Base-by-base conservation (phyloP, 2,329 filamentous ascomycete genomes). In the Zymoseptoria passerinii region DNA sequence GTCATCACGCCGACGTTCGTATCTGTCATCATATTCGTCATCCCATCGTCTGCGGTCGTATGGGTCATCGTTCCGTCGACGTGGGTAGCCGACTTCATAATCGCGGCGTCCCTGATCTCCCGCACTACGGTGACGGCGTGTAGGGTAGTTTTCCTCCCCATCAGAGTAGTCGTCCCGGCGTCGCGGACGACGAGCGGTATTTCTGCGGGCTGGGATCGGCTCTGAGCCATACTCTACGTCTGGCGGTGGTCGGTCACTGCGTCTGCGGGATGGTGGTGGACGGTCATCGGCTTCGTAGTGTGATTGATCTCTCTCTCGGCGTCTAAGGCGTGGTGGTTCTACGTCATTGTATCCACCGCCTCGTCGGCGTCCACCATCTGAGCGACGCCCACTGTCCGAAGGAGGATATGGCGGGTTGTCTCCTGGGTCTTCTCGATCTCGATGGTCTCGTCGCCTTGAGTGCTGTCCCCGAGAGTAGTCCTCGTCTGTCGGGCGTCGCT, bases 181-280 rank as follows among this genome's bases (percentile, higher is more conserved):
- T n/a, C 61, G 61, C 28, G 66, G 62, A 7, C 62, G 56, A 10
- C 61, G 57, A 13, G 68, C 65, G 18, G 64, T 67, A 52, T 65
- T 61, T 50, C 67, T 61, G 13, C 65, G 64, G 19, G 62, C 62
- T 27, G 67, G 63, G 19, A 70, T 64, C 1, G 68, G 68, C 9
- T 66, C 67, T 8, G 65, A 65, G 29, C 68, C 68, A 48, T 70
- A 70, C 52, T 70, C 67, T 35, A 70, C 63, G 7, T 29, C 55
- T 52, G 58, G 53, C 18, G 63, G 58, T 44, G 62, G 59, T 56
- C 59, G 61, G 9, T 56, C 54, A 49, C 64, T 64, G 9, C 64
- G 58, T 58, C 66, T 59, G 53, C 67, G 61, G 23, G 65, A 23
- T 23, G 2, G 67, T 19, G 66, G 64, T 48, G 66, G 67, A 27